Conservation (phyloP, 1,139 yeast genomes). For the Candida freyschussii region DNA sequence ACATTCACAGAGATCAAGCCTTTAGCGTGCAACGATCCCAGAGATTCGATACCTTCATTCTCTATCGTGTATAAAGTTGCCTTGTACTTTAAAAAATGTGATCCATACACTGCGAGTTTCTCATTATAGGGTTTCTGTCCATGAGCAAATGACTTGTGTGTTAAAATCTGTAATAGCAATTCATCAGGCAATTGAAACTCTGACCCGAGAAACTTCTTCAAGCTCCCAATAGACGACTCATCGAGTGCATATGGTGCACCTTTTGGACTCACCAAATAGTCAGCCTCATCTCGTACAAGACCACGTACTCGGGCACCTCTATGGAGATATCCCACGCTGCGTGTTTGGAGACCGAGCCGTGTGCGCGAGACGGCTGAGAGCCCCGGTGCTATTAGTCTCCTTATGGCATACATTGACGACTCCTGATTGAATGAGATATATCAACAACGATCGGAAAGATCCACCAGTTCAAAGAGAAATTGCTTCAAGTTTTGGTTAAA, state of each 20-base stretch:
- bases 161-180: constrained; percentile 68
- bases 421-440: too few species aligned
- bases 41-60: constrained; percentile 40
- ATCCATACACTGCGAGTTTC: constrained; percentile 74
- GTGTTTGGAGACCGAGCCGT: constrained; percentile 5
- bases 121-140: constrained; percentile 88
- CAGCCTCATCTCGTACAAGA: constrained; percentile 69
- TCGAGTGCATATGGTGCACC: constrained; percentile 54
- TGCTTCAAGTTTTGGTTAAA: too few species aligned
- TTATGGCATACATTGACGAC: constrained; percentile 1
- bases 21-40: constrained; percentile 54
- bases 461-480: too few species aligned
- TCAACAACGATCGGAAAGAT: too few species aligned
- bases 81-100: constrained; percentile 59
- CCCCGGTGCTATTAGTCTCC: neutral
- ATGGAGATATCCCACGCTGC: constrained; percentile 34
- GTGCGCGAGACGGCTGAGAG: neutral
- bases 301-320: constrained; percentile 67
- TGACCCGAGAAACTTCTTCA: constrained; percentile 26
- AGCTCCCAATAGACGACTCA: constrained; percentile 6
- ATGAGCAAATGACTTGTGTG: constrained; percentile 92
- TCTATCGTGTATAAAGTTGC: constrained; percentile 30
- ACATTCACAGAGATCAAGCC: constrained; percentile 46
- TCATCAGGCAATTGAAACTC: constrained; percentile 36
- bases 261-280: constrained; percentile 47